These are phyloP conservation scores for Metarhizium guizhouense DNA, from an alignment of 2,329 filamentous ascomycete genomes.

Conservation along the genomic window DNA sequence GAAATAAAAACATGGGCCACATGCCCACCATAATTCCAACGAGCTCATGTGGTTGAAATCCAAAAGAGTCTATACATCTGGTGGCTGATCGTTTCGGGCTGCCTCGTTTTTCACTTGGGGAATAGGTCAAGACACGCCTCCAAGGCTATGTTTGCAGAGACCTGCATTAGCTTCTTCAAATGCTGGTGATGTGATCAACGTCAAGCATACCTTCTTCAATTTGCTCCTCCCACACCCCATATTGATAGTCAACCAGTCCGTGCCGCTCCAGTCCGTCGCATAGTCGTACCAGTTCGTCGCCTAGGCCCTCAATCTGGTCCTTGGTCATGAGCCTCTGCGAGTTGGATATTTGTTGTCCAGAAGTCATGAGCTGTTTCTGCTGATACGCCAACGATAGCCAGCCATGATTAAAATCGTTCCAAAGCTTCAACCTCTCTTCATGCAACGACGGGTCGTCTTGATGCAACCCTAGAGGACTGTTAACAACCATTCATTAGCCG, in stretches of 20 bases:
- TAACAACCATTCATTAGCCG: constrained; percentile 5
- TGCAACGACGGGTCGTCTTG: constrained; percentile 73
- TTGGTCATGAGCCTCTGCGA: constrained; percentile 56
- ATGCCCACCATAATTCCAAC: background rate
- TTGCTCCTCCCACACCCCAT: constrained; percentile 91
- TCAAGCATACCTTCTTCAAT: constrained; percentile 67
- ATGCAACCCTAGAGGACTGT: constrained; percentile 50
- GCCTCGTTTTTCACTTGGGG: background rate
- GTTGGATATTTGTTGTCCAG: constrained; percentile 47
- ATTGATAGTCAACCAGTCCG: constrained; percentile 95
- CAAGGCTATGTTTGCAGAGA: background rate
- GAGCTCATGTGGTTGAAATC: background rate
- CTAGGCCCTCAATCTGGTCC: constrained; percentile 67
- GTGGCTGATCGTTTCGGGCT: background rate
- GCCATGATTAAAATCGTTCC: constrained; percentile 90
- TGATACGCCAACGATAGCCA: constrained; percentile 80
- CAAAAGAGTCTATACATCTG: background rate
- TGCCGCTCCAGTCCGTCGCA: constrained; percentile 84
- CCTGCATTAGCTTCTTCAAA: background rate
- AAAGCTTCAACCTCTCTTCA: constrained; percentile 70
- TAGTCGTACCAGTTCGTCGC: constrained; percentile 69
- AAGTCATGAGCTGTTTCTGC: constrained; percentile 67
- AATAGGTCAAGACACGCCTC: constrained; percentile 7
- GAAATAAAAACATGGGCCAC: background rate
- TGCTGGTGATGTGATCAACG: constrained; percentile 4